phyloP scores from a whole-genome alignment of 495 filamentous ascomycete genomes.

The Podospora tetraspora region DNA sequence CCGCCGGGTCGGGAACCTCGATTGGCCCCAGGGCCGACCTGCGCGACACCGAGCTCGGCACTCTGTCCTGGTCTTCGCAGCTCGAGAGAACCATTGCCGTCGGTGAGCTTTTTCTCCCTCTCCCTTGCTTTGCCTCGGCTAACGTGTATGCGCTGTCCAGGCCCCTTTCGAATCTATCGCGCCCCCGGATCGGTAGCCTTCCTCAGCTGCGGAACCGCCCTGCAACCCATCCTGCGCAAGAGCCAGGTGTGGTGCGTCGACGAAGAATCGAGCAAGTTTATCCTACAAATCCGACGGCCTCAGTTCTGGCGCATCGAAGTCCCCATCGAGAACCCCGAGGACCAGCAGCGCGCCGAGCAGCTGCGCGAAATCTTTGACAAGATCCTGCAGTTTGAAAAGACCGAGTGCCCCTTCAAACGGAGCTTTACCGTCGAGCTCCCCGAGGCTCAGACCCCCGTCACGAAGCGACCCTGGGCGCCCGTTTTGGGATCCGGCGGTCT shows the following conservation, averaged over 20 bases:
- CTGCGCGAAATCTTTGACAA: conserved; percentile 64
- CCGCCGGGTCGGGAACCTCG: conserved; percentile 44
- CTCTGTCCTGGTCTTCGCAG: conserved; percentile 66
- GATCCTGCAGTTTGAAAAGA: conserved; percentile 79
- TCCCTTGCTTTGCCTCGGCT: not conserved
- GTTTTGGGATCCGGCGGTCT: conserved; percentile 38
- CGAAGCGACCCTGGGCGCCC: conserved; percentile 66
- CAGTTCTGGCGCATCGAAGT: conserved; percentile 88
- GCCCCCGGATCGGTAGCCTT: conserved; percentile 78
- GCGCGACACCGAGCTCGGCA: conserved; percentile 43
- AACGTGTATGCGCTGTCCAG: conserved; percentile 34
- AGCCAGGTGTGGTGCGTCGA: conserved; percentile 93
- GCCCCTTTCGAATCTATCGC: conserved; percentile 72
- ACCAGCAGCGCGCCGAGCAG: conserved; percentile 53
- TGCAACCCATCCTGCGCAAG: conserved; percentile 79
- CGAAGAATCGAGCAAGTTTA: conserved; percentile 69
- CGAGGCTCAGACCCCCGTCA: conserved; percentile 59
- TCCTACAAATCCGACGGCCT: conserved; percentile 70
- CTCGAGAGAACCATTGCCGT: conserved; percentile 78
- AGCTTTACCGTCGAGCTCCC: conserved; percentile 72
- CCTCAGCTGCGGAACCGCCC: conserved; percentile 70
- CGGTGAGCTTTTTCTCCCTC: conserved; percentile 42
- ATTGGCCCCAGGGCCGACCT: conserved; percentile 34
- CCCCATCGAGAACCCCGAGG: conserved; percentile 55
- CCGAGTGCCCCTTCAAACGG: conserved; percentile 76